phyloP scores from a whole-genome alignment of 1,139 yeast genomes.

The Debaryomyces nepalensis region DNA sequence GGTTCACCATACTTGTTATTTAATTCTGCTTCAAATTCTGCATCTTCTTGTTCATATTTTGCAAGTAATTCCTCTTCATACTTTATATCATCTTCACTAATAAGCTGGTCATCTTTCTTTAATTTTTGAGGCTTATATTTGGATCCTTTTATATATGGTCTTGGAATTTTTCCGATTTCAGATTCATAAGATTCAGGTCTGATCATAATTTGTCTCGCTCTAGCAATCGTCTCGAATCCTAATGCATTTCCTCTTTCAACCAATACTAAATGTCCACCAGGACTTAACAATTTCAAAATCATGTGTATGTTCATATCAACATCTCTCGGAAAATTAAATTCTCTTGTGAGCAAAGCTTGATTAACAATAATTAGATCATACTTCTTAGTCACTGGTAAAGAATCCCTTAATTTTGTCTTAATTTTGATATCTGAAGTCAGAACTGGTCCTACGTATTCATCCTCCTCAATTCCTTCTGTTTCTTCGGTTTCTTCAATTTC shows the following conservation, averaged over 20 bases:
- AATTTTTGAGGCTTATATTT: constrained; percentile 45
- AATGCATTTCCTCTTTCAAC: constrained; percentile 89
- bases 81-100: constrained; percentile 38
- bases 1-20: constrained; percentile 46
- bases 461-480: constrained; percentile 22
- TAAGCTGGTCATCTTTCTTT: constrained; percentile 41
- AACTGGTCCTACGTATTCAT: constrained; percentile 57
- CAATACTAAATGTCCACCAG: constrained; percentile 77
- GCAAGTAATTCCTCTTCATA: constrained; percentile 38
- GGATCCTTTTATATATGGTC: constrained; percentile 68
- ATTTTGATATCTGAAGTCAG: constrained; percentile 58
- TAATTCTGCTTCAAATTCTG: constrained; percentile 41
- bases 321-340: constrained; percentile 66
- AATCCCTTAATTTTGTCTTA: constrained; percentile 56
- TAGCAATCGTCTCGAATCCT: constrained; percentile 86
- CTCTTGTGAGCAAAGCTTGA: constrained; percentile 71
- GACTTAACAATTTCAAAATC: constrained; percentile 64
- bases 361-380: constrained; percentile 88
- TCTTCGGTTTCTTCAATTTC: constrained; percentile 21
- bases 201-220: constrained; percentile 87
- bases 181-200: constrained; percentile 72
- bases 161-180: constrained; percentile 68
- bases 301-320: constrained; percentile 72
- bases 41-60: constrained; percentile 30
- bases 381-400: constrained; percentile 49